phyloP scores from a whole-genome alignment of 2,329 filamentous ascomycete genomes.

The Neophaeococcomyces aloes region DNA sequence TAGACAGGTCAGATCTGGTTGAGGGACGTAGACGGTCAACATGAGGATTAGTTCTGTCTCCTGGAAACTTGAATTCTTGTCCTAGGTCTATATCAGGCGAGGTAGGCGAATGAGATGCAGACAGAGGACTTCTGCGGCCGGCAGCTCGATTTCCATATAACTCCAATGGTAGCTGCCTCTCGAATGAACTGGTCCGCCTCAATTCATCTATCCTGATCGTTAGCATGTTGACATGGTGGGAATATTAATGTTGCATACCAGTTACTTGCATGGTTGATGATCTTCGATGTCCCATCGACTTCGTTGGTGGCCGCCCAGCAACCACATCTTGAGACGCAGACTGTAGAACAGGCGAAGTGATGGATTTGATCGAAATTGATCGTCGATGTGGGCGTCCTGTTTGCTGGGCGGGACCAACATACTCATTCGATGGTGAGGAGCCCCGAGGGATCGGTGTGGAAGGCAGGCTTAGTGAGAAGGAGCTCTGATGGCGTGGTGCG shows the following conservation, averaged over 20 bases:
- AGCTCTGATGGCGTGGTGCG: conserved; percentile 28
- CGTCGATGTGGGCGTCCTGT: conserved; percentile 55
- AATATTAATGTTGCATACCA: conserved; percentile 10
- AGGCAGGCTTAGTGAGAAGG: conserved; percentile 32
- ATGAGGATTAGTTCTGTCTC: conserved; percentile 25
- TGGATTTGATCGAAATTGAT: conserved; percentile 72
- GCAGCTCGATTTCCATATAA: conserved; percentile 9
- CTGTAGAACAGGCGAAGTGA: conserved; percentile 37
- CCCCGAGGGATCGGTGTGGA: conserved; percentile 23
- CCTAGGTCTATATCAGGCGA: conserved; percentile 34
- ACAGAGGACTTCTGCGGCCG: conserved; percentile 15
- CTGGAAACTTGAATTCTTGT: conserved; percentile 49
- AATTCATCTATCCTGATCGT: background rate
- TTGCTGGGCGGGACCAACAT: conserved; percentile 20
- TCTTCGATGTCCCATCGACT: conserved; percentile 13
- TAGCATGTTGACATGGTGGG: background rate
- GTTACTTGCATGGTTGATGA: conserved; percentile 16
- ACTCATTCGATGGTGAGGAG: conserved; percentile 11
- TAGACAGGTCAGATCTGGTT: conserved; percentile 2
- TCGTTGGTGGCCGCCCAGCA: background rate
- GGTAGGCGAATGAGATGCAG: conserved; percentile 9
- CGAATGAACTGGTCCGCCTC: background rate
- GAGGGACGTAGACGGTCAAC: conserved; percentile 1
- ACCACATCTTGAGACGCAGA: background rate
- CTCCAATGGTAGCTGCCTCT: conserved; percentile 7